Conservation (phyloP, 2,329 filamentous ascomycete genomes). For the Ophiostoma triangulosporum region DNA sequence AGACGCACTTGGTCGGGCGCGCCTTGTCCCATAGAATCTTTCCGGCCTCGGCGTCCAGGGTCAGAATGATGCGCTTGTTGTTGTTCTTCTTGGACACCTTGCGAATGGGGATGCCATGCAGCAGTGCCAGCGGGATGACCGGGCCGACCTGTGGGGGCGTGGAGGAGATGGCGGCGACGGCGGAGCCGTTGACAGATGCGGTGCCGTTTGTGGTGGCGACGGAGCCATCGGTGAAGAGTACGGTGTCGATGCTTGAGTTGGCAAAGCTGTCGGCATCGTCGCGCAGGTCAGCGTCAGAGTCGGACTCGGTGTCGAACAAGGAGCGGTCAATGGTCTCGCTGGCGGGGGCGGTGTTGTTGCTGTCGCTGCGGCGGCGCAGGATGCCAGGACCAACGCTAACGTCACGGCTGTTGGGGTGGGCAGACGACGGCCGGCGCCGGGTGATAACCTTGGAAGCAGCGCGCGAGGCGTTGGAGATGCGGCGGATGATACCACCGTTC, state of each 20-base stretch:
- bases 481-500: slow-evolving; percentile 52
- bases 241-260: slow-evolving; percentile 18
- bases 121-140: slow-evolving; percentile 61
- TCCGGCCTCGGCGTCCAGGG: slow-evolving; percentile 68
- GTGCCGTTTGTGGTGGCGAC: slow-evolving; percentile 30
- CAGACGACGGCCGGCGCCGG: slow-evolving; percentile 64
- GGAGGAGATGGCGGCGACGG: slow-evolving; percentile 8
- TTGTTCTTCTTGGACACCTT: slow-evolving; percentile 86
- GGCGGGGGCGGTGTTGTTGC: slow-evolving; percentile 57
- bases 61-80: slow-evolving; percentile 56
- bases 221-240: background rate
- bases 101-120: slow-evolving; percentile 62
- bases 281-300: slow-evolving; percentile 43
- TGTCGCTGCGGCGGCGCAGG: slow-evolving; percentile 72
- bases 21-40: slow-evolving; percentile 80
- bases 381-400: slow-evolving; percentile 82
- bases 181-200: slow-evolving; percentile 27
- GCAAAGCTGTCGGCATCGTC: slow-evolving; percentile 21
- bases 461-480: slow-evolving; percentile 59
- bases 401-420: slow-evolving; percentile 64
- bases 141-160: slow-evolving; percentile 40
- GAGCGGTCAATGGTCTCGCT: slow-evolving; percentile 10
- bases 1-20: slow-evolving; percentile 70
- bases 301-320: slow-evolving; percentile 35
- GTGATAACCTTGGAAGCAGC: slow-evolving; percentile 51